Evolutionary conservation across 352 stramenopile genomes (phyloP), one percentile per base, ranked within the genome.

Genomic region (Pythium brassicae): DNA sequence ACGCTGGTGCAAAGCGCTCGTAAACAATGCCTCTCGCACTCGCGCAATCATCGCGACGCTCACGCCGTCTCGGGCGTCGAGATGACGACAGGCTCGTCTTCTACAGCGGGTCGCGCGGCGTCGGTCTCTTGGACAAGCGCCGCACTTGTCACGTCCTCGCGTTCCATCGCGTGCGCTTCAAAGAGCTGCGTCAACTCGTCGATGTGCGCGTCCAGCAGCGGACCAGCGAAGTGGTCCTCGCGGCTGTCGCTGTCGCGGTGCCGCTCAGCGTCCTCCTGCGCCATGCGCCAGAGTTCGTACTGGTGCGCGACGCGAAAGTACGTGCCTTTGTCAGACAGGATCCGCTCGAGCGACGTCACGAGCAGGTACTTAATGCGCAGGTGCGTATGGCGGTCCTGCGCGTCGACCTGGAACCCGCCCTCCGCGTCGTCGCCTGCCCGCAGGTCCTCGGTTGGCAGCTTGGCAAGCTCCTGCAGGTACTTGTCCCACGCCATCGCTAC

Each of bases 231-330:
- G n/a, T 63, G 44, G 39, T 71, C 50, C 20, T 83, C 77, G 63
- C 53, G 7, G 55, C 70, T 37, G 57, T 49, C 74, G 52, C 0
- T 17, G 44, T 17, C 19, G 7, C 67, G 72, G 37, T 86, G 61
- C 46, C 71, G 57, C 6, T 53, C 35, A 4, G 67, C 64, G 57
- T 90, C 79, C 53, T 90, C 77, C 63, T 86, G 77, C 49, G 84
- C 73, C 80, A 90, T 90, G 17, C 75, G 61, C 77, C 80, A 90
- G 22, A 72, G 40, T 47, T 90, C 77, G 47, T 69, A 90, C 48
- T 85, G 71, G 43, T 79, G 43, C 2, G 74, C 55, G 6, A 55
- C 57, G 11, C 74, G 65, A 29, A 90, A 88, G 58, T 85, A 63
- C 10, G 80, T 85, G 27, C 70, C 58, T 5, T 50, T 63, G 42